phyloP scores from a whole-genome alignment of 169 alveolate species.

The Plasmodium gonderi region DNA sequence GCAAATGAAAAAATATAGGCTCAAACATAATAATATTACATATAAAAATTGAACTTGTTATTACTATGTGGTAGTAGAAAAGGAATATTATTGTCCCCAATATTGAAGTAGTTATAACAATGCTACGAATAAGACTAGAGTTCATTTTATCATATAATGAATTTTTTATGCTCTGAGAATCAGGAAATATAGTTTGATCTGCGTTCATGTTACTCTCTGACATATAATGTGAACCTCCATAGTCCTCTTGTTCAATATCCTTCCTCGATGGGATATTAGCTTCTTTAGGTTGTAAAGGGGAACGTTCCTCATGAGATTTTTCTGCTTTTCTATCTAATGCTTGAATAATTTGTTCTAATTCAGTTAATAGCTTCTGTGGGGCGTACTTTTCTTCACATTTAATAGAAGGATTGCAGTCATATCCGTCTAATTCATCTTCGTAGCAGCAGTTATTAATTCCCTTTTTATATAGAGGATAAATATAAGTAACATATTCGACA shows the following conservation, averaged over 20 bases:
- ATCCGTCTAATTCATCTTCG: not conserved
- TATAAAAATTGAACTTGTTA: not conserved
- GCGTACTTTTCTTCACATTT: not conserved
- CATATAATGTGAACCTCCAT: no score
- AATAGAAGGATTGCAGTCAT: not conserved
- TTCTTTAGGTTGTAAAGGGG: no score
- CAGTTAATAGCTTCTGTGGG: not conserved
- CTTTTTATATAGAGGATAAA: not conserved
- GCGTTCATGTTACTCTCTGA: not conserved
- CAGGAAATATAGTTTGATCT: not conserved
- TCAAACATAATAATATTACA: not conserved
- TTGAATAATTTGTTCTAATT: not conserved
- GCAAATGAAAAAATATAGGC: not conserved
- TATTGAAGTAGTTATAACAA: not conserved
- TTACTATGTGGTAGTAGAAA: not conserved
- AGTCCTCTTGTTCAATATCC: not conserved
- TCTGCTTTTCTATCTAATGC: not conserved
- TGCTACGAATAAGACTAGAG: not conserved
- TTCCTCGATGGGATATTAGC: no score
- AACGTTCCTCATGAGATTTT: not conserved
- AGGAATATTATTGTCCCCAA: not conserved
- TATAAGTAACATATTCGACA: not conserved
- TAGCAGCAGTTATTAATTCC: not conserved
- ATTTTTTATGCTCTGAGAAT: not conserved
- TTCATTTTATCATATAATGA: not conserved